Percentiles rank a stretch among this genome's conserved stretches.
phyloP scores from a whole-genome alignment of 306 rosid species.

The Vigna unguiculata region DNA sequence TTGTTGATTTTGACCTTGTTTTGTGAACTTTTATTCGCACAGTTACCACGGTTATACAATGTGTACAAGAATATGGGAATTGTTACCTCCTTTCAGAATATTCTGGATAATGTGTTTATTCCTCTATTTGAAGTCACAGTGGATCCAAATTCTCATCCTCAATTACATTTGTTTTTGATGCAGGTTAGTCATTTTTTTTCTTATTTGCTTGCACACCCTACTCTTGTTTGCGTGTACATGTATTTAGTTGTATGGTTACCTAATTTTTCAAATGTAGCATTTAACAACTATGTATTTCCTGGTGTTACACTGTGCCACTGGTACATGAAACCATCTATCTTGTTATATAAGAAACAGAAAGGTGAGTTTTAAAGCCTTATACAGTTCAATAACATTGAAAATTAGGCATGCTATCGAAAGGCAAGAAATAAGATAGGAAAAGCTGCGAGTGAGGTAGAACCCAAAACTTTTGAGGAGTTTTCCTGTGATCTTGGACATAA shows the following conservation, averaged over 20 bases:
- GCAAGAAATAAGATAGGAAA: not conserved
- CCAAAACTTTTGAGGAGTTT: not conserved
- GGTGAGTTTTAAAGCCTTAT: not conserved
- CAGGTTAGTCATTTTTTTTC: conserved; percentile 58
- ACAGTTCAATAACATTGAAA: not conserved
- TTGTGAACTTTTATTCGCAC: conserved; percentile 50
- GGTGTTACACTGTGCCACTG: conserved; percentile 13
- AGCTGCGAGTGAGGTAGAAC: not conserved
- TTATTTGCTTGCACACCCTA: not conserved
- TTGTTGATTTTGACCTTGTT: conserved; percentile 18
- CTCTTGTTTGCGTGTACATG: conserved; percentile 29
- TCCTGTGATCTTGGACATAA: not conserved
- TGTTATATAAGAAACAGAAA: not conserved
- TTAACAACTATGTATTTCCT: not conserved
- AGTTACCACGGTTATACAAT: conserved; percentile 82
- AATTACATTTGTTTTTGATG: conserved; percentile 80
- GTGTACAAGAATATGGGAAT: conserved; percentile 85
- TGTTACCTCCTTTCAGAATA: conserved; percentile 82
- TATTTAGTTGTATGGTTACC: conserved; percentile 1
- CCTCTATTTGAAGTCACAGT: conserved; percentile 86
- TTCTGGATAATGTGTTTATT: conserved; percentile 78
- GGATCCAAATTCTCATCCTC: conserved; percentile 88
- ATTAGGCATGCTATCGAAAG: not conserved
- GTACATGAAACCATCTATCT: not conserved
- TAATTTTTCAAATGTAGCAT: conserved; percentile 7